A percentile compares a stretch with the other conserved stretches of the same genome.
These are phyloP conservation scores for Selenicereus undatus DNA, from an alignment of 148 eudicot genomes.

Conservation along the genomic window DNA sequence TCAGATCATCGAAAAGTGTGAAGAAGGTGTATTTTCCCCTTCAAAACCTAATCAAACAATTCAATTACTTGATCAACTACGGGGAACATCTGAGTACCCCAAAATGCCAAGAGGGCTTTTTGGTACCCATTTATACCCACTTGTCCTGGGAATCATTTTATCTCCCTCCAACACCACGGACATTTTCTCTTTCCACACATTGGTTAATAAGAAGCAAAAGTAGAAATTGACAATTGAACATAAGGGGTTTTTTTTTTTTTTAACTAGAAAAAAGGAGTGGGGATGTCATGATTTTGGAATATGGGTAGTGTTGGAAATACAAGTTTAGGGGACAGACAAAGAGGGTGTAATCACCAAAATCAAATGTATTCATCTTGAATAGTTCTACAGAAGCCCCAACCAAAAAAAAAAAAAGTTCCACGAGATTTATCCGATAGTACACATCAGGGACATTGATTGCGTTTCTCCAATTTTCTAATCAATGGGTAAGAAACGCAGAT, in stretches of 20 bases:
- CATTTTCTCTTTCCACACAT: conserved; percentile 6
- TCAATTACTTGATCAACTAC: conserved; percentile 8
- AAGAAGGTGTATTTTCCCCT: conserved; percentile 16
- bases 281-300: not conserved
- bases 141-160: conserved; percentile 5
- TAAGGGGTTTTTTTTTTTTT: too few relatives aligned
- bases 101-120: conserved; percentile 10
- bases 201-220: not conserved
- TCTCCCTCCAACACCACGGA: conserved; percentile 16
- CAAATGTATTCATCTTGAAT: conserved; percentile 15
- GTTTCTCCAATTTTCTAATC: not conserved
- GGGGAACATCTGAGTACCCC: conserved; percentile 20
- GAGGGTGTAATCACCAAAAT: not conserved
- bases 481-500: not conserved
- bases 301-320: not conserved
- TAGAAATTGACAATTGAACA: not conserved
- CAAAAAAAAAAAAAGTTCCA: not conserved
- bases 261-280: not conserved
- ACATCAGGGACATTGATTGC: conserved; percentile 5
- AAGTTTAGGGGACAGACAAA: not conserved
- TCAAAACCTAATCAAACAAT: conserved; percentile 9
- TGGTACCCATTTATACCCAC: conserved; percentile 13
- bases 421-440: conserved; percentile 4
- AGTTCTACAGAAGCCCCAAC: not conserved
- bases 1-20: conserved; percentile 14